A percentile compares a stretch with the other conserved stretches of the same genome.
These are phyloP conservation scores for Ascochyta lentis DNA, from an alignment of 2,329 filamentous ascomycete genomes.

Conservation along the genomic window DNA sequence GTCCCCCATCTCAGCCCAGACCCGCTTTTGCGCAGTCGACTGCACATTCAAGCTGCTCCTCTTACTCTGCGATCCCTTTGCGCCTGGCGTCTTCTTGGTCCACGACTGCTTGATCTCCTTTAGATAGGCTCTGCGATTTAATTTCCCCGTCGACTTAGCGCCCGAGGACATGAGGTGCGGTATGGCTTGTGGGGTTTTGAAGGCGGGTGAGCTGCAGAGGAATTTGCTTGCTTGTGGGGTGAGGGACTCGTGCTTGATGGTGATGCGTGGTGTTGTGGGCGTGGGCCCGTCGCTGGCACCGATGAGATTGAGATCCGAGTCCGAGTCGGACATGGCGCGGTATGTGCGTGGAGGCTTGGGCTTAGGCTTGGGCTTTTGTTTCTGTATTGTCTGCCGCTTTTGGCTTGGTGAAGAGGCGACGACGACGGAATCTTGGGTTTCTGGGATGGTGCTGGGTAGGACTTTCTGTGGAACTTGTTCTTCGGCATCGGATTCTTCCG, in stretches of 20 bases:
- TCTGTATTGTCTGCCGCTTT: background rate
- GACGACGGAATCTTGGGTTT: slow-evolving; percentile 3
- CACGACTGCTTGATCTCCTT: slow-evolving; percentile 35
- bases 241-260: slow-evolving; percentile 34
- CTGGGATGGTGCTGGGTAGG: slow-evolving; percentile 13
- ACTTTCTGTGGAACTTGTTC: background rate
- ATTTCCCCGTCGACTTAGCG: background rate
- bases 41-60: slow-evolving; percentile 13
- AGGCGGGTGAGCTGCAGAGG: slow-evolving; percentile 18
- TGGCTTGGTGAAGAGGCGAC: background rate
- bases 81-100: slow-evolving; percentile 22
- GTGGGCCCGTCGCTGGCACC: background rate
- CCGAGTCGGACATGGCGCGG: slow-evolving; percentile 15
- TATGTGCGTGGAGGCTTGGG: background rate
- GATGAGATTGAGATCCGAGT: slow-evolving; percentile 15
- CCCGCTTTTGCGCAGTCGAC: slow-evolving; percentile 11
- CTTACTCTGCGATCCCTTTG: slow-evolving; percentile 13
- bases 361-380: background rate
- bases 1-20: slow-evolving; percentile 16
- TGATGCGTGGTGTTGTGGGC: slow-evolving; percentile 13
- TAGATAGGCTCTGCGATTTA: slow-evolving; percentile 16
- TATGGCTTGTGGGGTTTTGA: slow-evolving; percentile 22
- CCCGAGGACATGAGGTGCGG: slow-evolving; percentile 1
- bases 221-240: slow-evolving; percentile 22
- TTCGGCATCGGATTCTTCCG: background rate